A percentile compares a stretch with the other conserved stretches of the same genome.
Evolutionary conservation across 805 yeast genomes (phyloP).

Genomic region (Schwanniomyces pseudopolymorphus): DNA sequence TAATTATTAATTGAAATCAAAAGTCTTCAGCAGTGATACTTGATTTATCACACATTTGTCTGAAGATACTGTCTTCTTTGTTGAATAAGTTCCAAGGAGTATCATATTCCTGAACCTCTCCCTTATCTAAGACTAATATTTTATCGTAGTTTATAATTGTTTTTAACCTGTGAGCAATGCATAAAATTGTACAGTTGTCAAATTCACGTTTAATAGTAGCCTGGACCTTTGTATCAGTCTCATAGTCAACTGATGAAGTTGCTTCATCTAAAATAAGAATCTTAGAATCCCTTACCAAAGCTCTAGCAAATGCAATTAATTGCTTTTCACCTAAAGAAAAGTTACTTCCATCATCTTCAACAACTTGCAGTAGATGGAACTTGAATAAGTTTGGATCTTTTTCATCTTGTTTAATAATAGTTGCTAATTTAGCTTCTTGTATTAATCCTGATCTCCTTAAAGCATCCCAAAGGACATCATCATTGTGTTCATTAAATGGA

Average conservation of each 20-base stretch:
- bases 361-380: slow-evolving; percentile 45
- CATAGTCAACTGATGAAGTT: slow-evolving; percentile 78
- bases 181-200: slow-evolving; percentile 67
- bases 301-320: slow-evolving; percentile 78
- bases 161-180: slow-evolving; percentile 85
- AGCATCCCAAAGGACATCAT: slow-evolving; percentile 58
- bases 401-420: slow-evolving; percentile 27
- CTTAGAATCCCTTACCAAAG: slow-evolving; percentile 72
- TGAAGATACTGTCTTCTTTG: slow-evolving; percentile 53
- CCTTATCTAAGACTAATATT: slow-evolving; percentile 80
- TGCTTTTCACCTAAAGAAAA: slow-evolving; percentile 79
- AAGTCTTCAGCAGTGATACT: slow-evolving; percentile 48
- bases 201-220: slow-evolving; percentile 71
- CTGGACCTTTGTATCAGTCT: slow-evolving; percentile 81
- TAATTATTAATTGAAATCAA: not conserved
- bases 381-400: slow-evolving; percentile 25
- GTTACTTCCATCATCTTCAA: slow-evolving; percentile 70
- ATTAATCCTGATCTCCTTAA: slow-evolving; percentile 57
- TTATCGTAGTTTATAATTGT: slow-evolving; percentile 74
- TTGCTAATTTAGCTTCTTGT: slow-evolving; percentile 28
- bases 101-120: slow-evolving; percentile 72
- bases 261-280: slow-evolving; percentile 86
- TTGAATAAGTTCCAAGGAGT: slow-evolving; percentile 67
- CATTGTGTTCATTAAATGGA: slow-evolving; percentile 54
- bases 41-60: slow-evolving; percentile 65